These are phyloP conservation scores for Beverwykella pulmonaria DNA, from an alignment of 495 filamentous ascomycete species.

Conservation along the genomic window DNA sequence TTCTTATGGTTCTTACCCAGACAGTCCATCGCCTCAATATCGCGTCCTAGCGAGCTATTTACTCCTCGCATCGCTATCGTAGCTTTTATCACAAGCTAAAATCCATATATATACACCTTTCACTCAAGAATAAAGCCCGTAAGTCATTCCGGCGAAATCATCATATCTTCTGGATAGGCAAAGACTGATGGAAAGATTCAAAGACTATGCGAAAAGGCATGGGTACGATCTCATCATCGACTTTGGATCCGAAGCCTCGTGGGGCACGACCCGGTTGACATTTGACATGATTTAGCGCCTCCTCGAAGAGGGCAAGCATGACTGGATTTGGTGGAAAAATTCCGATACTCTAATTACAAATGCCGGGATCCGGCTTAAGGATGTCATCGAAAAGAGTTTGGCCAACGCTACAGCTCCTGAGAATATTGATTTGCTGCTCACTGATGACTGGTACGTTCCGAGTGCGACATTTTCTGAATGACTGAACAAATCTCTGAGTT, in stretches of 20 bases:
- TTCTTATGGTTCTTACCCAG: too few species aligned
- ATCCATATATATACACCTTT: conserved; percentile 25
- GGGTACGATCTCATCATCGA: conserved; percentile 32
- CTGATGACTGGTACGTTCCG: conserved; percentile 14
- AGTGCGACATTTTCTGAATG: conserved; percentile 7
- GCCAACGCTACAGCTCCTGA: conserved; percentile 14
- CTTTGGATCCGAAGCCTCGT: conserved; percentile 14
- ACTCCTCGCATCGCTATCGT: conserved; percentile 24
- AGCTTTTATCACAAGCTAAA: conserved; percentile 23
- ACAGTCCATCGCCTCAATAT: too few species aligned
- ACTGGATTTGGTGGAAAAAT: conserved; percentile 42
- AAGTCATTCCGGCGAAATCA: neutral
- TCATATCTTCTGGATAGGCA: neutral
- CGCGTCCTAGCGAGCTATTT: too few species aligned
- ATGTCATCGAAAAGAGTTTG: conserved; percentile 29
- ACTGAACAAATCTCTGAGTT: neutral
- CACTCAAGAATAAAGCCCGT: conserved; percentile 27
- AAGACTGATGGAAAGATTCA: neutral
- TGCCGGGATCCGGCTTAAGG: neutral
- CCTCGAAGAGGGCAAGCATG: conserved; percentile 21
- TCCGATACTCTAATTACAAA: conserved; percentile 1
- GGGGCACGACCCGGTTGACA: conserved; percentile 30
- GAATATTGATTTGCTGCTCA: conserved; percentile 21
- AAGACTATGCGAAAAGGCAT: conserved; percentile 22
- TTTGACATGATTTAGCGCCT: conserved; percentile 32